Evolutionary conservation across 805 yeast genomes (phyloP), one percentile per base, ranked within the genome.

Genomic region (Ogataea salicorniae): DNA sequence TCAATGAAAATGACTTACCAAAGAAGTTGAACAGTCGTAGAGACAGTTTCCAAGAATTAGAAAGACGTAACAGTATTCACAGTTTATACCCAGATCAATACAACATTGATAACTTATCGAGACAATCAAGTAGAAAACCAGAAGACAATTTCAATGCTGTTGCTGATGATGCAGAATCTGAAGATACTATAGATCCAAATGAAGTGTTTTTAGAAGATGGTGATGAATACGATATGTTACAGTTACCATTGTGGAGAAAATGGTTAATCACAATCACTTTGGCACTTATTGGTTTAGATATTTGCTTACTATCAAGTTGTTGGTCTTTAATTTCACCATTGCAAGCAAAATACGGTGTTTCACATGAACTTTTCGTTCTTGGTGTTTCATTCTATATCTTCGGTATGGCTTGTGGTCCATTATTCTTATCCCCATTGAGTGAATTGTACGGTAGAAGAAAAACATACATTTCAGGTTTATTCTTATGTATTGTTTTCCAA

Each of bases 241-340:
- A 39, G 36, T 37, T 75, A 71, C 73, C 86, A 1, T 48, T 45
- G 5, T 58, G 68, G 57, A 71, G 76, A 43, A 84, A 83, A 61
- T 81, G 86, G 81, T 59, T 68, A 41, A 71, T 82, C 36, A 75
- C 88, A 0, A 39, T 72, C 39, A 65, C 79, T 9, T 70, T 83
- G 9, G 81, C 87, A 1, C 13, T 70, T 8, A 70, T 82, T 6
- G 77, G 87, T 39, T 71, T 83, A 48, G 74, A 80, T 46, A 79
- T 83, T 38, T 83, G 91, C 0, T 73, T 84, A 64, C 77, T 85
- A 6, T 83, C 91, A 0, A 84, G 90, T 0, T 73, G 79, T 42
- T 86, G 83, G 74, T 75, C 87, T 3, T 73, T 82, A 52, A 85
- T 81, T 15, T 71, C 83, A 3, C 74, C 72, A 0, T 75, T 79